phyloP scores from a whole-genome alignment of 768 basidiomycete species.

The Butyriboletus loyo region DNA sequence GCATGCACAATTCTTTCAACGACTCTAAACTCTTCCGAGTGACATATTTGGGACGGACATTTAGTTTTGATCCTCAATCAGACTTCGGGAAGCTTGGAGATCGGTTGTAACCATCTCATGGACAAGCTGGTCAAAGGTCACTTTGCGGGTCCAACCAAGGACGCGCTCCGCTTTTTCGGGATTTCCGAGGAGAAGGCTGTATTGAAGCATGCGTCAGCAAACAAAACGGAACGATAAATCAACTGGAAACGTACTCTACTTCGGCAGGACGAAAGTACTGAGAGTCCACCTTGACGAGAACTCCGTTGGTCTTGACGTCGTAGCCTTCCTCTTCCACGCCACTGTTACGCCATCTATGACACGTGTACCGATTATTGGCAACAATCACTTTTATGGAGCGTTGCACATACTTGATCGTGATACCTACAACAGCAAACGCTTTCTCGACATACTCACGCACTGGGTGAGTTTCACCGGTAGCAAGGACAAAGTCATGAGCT shows the following conservation, averaged over 20 bases:
- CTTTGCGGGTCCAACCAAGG: constrained; percentile 88
- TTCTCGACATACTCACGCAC: constrained; percentile 93
- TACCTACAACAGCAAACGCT: constrained; percentile 68
- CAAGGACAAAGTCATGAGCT: constrained; percentile 90
- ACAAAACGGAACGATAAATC: background rate
- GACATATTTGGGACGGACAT: background rate
- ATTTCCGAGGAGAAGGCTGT: constrained; percentile 79
- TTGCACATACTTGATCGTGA: constrained; percentile 55
- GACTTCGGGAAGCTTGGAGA: constrained; percentile 65
- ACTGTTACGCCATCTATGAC: constrained; percentile 68
- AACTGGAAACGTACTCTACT: constrained; percentile 69
- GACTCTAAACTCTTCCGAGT: background rate
- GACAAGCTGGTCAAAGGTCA: constrained; percentile 81
- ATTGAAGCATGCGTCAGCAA: background rate
- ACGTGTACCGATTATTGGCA: constrained; percentile 1
- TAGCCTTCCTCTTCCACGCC: constrained; percentile 78
- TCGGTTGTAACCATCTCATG: constrained; percentile 90
- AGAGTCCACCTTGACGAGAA: constrained; percentile 81
- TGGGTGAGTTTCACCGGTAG: constrained; percentile 93
- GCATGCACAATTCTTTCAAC: background rate
- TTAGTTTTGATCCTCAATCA: constrained; percentile 83
- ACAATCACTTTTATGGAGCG: background rate
- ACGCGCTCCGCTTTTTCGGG: constrained; percentile 85
- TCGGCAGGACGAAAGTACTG: constrained; percentile 93
- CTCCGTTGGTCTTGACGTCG: constrained; percentile 63